Percentiles rank a stretch among this genome's conserved stretches.
Evolutionary conservation across 768 basidiomycete species (phyloP).

Genomic region (Chalciporus sphaerocephalus): DNA sequence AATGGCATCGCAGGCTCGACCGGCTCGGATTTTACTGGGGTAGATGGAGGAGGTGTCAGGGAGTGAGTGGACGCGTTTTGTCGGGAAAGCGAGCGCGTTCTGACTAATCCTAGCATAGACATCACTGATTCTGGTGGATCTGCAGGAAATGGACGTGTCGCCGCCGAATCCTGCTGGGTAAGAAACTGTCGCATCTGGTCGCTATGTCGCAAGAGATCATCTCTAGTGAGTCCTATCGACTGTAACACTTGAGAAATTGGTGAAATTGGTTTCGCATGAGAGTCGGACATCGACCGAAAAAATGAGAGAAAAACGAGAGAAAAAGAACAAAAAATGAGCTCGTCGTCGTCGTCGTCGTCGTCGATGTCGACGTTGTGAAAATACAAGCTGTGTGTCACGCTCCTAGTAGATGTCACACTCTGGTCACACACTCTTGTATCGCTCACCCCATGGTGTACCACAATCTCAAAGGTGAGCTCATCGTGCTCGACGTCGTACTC

Average conservation of each 20-base stretch:
- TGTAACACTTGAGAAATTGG: slow-evolving; percentile 71
- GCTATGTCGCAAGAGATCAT: slow-evolving; percentile 67
- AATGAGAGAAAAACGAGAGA: not conserved
- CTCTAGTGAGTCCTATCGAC: slow-evolving; percentile 71
- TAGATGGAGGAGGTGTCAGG: slow-evolving; percentile 43
- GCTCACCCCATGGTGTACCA: slow-evolving; percentile 62
- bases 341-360: slow-evolving; percentile 25
- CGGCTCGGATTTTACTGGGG: slow-evolving; percentile 63
- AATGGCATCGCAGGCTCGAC: slow-evolving; percentile 45
- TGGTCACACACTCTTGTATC: slow-evolving; percentile 20
- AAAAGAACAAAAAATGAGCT: slow-evolving; percentile 4
- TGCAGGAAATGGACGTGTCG: slow-evolving; percentile 41
- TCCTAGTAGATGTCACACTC: slow-evolving; percentile 15
- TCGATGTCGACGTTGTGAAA: slow-evolving; percentile 19
- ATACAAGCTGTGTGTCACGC: slow-evolving; percentile 14
- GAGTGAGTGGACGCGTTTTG: slow-evolving; percentile 42
- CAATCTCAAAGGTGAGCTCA: slow-evolving; percentile 72
- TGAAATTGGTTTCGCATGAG: slow-evolving; percentile 38
- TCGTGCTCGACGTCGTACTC: slow-evolving; percentile 1
- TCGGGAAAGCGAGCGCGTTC: slow-evolving; percentile 44
- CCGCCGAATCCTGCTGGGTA: slow-evolving; percentile 45
- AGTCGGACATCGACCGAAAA: slow-evolving; percentile 19
- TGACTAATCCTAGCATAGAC: slow-evolving; percentile 39
- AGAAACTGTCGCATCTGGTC: slow-evolving; percentile 80
- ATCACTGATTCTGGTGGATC: slow-evolving; percentile 33